Percentiles rank a stretch among this genome's conserved stretches.
These are phyloP conservation scores for Neoboletus subvelutipes DNA, from an alignment of 768 basidiomycete genomes.

Conservation along the genomic window DNA sequence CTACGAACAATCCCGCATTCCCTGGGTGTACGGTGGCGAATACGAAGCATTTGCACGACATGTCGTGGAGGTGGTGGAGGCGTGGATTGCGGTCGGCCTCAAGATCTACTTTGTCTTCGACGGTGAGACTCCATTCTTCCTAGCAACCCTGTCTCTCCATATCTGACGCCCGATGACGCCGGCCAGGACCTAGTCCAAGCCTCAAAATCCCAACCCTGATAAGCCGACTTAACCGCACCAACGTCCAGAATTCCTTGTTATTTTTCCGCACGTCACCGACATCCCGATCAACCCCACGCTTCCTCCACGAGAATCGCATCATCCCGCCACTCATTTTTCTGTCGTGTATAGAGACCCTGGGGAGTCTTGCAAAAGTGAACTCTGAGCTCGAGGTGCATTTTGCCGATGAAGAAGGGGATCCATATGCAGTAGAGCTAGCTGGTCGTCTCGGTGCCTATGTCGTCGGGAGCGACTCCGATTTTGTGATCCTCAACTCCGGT, in stretches of 20 bases:
- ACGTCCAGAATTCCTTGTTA: constrained; percentile 60
- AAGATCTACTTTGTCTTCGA: constrained; percentile 78
- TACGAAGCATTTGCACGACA: constrained; percentile 55
- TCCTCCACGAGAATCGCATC: constrained; percentile 71
- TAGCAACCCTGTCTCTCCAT: background rate
- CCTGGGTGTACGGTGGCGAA: constrained; percentile 89
- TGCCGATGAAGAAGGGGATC: constrained; percentile 82
- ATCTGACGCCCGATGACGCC: constrained; percentile 14
- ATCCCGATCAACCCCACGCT: constrained; percentile 64
- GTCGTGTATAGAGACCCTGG: constrained; percentile 57
- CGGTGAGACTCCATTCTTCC: constrained; percentile 45
- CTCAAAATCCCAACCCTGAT: constrained; percentile 71
- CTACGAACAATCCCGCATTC: constrained; percentile 55
- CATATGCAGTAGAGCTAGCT: constrained; percentile 81
- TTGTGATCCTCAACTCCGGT: constrained; percentile 71
- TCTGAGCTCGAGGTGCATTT: constrained; percentile 56
- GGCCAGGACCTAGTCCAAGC: constrained; percentile 63
- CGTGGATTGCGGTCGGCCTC: constrained; percentile 70
- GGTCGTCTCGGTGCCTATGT: constrained; percentile 73
- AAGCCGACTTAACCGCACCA: constrained; percentile 55
- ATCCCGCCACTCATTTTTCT: constrained; percentile 66
- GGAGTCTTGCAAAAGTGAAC: constrained; percentile 35
- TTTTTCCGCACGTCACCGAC: constrained; percentile 78
- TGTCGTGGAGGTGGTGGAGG: constrained; percentile 51
- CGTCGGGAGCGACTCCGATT: constrained; percentile 79